Base-by-base conservation (phyloP, 345 rosid genomes). In the Litchi chinensis region DNA sequence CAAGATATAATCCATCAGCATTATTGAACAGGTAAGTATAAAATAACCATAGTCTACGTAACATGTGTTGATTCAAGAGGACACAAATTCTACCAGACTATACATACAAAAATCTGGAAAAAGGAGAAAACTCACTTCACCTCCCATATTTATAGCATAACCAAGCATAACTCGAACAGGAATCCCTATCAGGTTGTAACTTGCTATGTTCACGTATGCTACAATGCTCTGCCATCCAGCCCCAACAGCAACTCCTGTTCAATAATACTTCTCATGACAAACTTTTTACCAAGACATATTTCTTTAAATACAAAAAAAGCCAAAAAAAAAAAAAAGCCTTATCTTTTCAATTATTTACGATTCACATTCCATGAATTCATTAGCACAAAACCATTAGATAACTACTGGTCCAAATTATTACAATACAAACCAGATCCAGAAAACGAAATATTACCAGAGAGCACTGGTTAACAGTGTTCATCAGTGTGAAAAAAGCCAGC, bases 201-300 rank as follows among this genome's bases (percentile, higher is more conserved):
- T 87, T 19, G 92, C 74, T 59, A 93, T 79, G 81, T 93, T 91
- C 65, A 92, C 91, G 22, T 87, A 92, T 6, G 95, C 91, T 11
- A 93, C 98, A 13, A 77, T 85, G 82, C 93, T 85, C 76, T 93
- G 98, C 98, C 97, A 91, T 56, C 97, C 97, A 4, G 93, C 92
- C 72, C 98, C 97, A 1, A 91, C 74, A 2, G 95, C 95, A 26
- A 93, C 97, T 71, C 98, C 96, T 93, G 81, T 76, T 50, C 64
- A 32, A 15, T 10, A 50, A 37, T 37, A 46, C 18, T 46, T 5
- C 52, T 46, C 52, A 46, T 46, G 8, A 46, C 8, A 46, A 1
- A 32, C 37, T 32, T 32, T 32, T 32, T 32, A 32, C 37, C 37
- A 32, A 32, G 37, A 32, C 2, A 32, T 32, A 32, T 41, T 41